Base-by-base conservation (phyloP, 2,329 filamentous ascomycete genomes). In the Pestalotiopsis fici region DNA sequence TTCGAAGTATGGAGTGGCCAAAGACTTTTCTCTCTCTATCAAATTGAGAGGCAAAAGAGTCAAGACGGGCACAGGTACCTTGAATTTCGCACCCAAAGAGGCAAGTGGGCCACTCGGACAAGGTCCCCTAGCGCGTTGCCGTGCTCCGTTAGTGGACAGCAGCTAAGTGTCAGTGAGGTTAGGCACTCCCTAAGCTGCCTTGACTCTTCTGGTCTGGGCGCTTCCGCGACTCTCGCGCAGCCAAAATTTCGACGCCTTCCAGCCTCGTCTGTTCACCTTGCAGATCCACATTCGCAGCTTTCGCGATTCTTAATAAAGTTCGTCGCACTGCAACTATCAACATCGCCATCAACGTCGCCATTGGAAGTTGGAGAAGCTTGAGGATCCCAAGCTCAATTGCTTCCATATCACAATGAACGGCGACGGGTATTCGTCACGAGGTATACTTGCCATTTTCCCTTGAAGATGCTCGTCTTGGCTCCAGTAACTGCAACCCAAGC, bases 361-460 rank as follows among this genome's bases (percentile, higher is more conserved):
- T 18, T 50, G n/a, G 15, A 66, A 13, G 2, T 55, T 25, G 39
- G 11, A 35, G 23, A 28, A 43, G 43, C 47, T 28, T 28, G 9
- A 12, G 15, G 11, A 15, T 9, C 18, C 18, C 13, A 39, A 39
- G 37, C 21, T 50, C 47, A 59, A 65, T 28, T 50, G 57, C 50
- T 3, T 64, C 64, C 27, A 56, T 35, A 35, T 72, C 73, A 88
- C 69, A 68, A 96, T 96, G 93, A 95, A 95, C 91, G 93, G 92
- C 78, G 93, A 95, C 80, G 91, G 86, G 79, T 95, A 95, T 81
- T 89, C 90, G 77, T 90, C 91, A 74, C 88, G 93, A 88, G 92
- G 93, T 93, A 84, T 79, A 83, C 77, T 73, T 66, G n/a, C 28
- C 18, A 15, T 68, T 70, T 60, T 66, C 68, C 67, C 66, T 27